Evolutionary conservation across 371 early-diverging fungal species (phyloP).

Genomic region (Mortierella polycephala): DNA sequence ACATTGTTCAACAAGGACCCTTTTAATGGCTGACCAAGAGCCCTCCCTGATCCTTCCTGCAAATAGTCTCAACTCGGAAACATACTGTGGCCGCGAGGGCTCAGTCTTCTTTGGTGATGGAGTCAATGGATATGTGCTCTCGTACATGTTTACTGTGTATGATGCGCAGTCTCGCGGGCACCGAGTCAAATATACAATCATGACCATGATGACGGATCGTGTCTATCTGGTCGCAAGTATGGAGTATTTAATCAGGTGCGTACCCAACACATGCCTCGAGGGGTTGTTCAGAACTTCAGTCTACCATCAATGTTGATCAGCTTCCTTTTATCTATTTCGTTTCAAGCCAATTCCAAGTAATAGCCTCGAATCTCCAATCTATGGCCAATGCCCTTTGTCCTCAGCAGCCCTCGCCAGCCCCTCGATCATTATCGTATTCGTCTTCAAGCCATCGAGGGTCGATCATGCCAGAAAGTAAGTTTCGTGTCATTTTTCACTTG

Average conservation of each 20-base stretch:
- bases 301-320: neutral
- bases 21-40: neutral
- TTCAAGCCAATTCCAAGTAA: conserved; percentile 63
- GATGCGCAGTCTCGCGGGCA: conserved; percentile 79
- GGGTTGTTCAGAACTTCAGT: neutral
- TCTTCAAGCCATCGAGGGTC: conserved; percentile 58
- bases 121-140: conserved; percentile 76
- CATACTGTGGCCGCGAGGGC: conserved; percentile 77
- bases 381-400: conserved; percentile 66
- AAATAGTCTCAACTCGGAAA: conserved; percentile 71
- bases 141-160: conserved; percentile 77
- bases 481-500: neutral
- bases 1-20: no score
- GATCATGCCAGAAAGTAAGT: conserved; percentile 62
- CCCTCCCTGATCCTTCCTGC: conserved; percentile 1
- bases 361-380: conserved; percentile 68
- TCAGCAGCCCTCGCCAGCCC: conserved; percentile 54
- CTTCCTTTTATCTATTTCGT: neutral
- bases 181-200: conserved; percentile 71
- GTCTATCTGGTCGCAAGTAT: conserved; percentile 75
- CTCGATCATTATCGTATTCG: conserved; percentile 54
- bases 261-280: neutral
- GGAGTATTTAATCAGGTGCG: conserved; percentile 74
- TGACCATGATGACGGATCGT: conserved; percentile 78
- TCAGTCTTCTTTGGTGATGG: conserved; percentile 81